Evolutionary conservation across 1,284 basidiomycete genomes (phyloP).

Genomic region (Tremellales sp.): DNA sequence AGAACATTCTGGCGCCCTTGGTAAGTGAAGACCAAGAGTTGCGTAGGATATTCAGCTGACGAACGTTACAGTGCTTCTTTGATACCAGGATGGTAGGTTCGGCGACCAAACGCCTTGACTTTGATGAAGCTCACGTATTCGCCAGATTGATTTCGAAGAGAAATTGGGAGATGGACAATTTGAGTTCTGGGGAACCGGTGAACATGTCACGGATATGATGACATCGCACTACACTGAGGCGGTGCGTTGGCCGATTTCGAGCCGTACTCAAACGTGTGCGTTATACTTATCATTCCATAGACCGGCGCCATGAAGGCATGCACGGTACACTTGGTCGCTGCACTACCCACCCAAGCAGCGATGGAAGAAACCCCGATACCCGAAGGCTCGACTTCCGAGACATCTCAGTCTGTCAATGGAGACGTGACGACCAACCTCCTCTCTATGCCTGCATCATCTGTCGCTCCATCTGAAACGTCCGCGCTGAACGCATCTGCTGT

Average conservation of each 20-base stretch:
- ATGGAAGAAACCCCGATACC: neutral
- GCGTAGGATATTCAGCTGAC: neutral
- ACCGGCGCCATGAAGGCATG: constrained; percentile 81
- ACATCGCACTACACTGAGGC: constrained; percentile 42
- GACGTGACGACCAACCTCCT: neutral
- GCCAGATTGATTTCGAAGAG: constrained; percentile 70
- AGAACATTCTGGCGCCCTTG: constrained; percentile 92
- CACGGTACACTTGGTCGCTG: constrained; percentile 79
- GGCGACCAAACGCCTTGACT: constrained; percentile 25
- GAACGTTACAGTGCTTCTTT: constrained; percentile 68
- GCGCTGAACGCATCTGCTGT: no score
- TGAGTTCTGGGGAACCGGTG: constrained; percentile 33
- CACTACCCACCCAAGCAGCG: constrained; percentile 1
- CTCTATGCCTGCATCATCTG: neutral
- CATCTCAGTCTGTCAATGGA: no score
- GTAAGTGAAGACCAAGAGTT: constrained; percentile 50
- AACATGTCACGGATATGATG: constrained; percentile 47
- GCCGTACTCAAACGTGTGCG: neutral
- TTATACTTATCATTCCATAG: constrained; percentile 48
- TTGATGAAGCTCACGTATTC: constrained; percentile 14
- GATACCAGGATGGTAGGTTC: constrained; percentile 86
- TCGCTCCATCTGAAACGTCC: constrained; percentile 4
- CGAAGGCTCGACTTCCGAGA: no score
- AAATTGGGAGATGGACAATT: constrained; percentile 53
- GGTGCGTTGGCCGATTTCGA: constrained; percentile 24